Conservation (phyloP, 768 basidiomycete species). For the Scleroderma bovista region DNA sequence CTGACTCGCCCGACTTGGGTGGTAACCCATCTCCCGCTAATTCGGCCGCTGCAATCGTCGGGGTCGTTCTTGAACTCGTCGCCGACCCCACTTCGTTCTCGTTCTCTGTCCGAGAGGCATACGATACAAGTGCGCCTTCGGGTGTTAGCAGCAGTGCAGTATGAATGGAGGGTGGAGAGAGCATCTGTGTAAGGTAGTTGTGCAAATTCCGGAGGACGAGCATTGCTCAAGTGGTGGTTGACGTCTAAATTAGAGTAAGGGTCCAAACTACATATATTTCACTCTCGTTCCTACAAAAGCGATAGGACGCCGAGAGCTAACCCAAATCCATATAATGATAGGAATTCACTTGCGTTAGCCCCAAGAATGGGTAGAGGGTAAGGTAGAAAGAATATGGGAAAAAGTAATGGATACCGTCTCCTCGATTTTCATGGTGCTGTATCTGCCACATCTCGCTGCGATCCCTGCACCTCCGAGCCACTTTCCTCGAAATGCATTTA, state of each 20-base stretch:
- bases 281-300: not conserved
- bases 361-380: not conserved
- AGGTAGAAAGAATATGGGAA: not conserved
- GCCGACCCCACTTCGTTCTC: not conserved
- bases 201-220: slow-evolving; percentile 66
- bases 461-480: slow-evolving; percentile 8
- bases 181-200: slow-evolving; percentile 55
- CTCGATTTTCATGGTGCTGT: not conserved
- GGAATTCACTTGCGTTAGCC: not conserved
- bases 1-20: not conserved
- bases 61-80: not conserved
- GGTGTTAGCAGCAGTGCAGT: slow-evolving; percentile 69
- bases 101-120: slow-evolving; percentile 43
- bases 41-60: not conserved
- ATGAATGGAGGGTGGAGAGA: slow-evolving; percentile 57
- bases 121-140: slow-evolving; percentile 69
- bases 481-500: slow-evolving; percentile 22
- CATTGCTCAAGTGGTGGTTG: slow-evolving; percentile 39
- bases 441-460: not conserved
- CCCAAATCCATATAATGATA: not conserved
- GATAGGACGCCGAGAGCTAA: not conserved
- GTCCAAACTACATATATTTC: not conserved
- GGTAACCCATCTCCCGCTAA: not conserved
- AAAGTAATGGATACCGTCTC: not conserved
- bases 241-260: not conserved